These are phyloP conservation scores for Ilex paraguariensis DNA, from an alignment of 305 asterid species.

Conservation along the genomic window DNA sequence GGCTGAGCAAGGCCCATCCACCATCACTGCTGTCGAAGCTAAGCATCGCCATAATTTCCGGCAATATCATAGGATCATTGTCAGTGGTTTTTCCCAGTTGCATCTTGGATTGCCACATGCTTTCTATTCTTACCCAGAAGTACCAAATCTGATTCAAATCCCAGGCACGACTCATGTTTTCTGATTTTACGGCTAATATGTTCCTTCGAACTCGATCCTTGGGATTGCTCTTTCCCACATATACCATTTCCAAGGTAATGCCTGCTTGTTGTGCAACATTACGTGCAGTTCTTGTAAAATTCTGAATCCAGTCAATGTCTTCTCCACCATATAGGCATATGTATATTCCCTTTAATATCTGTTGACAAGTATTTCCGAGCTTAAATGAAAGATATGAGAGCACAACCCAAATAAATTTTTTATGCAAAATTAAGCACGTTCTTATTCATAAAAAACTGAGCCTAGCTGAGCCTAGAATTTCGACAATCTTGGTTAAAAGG, in stretches of 20 bases:
- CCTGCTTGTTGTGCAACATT: background rate
- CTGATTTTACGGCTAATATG: background rate
- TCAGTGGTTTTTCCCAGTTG: background rate
- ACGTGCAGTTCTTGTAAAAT: conserved; percentile 1
- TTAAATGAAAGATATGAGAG: too few relatives aligned
- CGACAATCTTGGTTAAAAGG: too few relatives aligned
- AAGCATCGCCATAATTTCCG: conserved; percentile 3
- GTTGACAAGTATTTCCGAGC: background rate
- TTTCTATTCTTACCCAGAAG: conserved; percentile 11
- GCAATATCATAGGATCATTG: conserved; percentile 5
- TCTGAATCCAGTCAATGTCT: conserved; percentile 15
- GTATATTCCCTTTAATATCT: conserved; percentile 3
- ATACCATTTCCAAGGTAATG: conserved; percentile 5
- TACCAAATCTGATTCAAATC: conserved; percentile 3
- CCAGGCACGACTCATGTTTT: background rate
- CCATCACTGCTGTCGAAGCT: conserved; percentile 12
- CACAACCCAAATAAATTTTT: too few relatives aligned
- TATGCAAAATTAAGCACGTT: too few relatives aligned
- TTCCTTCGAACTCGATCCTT: background rate
- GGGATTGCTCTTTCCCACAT: conserved; percentile 6
- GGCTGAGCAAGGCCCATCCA: conserved; percentile 16
- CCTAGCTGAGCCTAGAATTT: too few relatives aligned
- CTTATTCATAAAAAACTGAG: too few relatives aligned
- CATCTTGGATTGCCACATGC: conserved; percentile 13
- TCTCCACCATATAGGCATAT: conserved; percentile 14